phyloP scores from a whole-genome alignment of 768 basidiomycete species.

The Hygrophoropsis aurantiaca region DNA sequence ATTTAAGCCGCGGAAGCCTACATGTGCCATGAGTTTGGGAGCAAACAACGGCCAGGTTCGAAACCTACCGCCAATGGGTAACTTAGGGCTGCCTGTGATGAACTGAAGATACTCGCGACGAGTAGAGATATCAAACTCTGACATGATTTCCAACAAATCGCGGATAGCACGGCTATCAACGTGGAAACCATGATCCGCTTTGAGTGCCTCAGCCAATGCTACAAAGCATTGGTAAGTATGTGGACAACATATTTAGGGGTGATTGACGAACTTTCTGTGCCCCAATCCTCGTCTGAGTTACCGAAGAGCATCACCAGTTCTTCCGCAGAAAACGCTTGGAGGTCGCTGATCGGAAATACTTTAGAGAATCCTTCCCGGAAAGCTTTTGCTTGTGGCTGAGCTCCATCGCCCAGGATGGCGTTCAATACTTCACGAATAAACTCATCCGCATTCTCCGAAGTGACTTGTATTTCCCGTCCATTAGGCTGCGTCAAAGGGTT shows the following conservation, averaged over 20 bases:
- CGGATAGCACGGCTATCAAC: constrained; percentile 90
- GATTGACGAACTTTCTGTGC: constrained; percentile 70
- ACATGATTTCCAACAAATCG: constrained; percentile 84
- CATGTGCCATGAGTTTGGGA: constrained; percentile 3
- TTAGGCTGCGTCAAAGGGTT: constrained; percentile 53
- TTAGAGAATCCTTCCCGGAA: constrained; percentile 95
- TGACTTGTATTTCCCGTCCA: constrained; percentile 80
- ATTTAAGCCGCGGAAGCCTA: constrained; percentile 92
- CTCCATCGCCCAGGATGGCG: constrained; percentile 81
- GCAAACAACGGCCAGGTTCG: neutral
- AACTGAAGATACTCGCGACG: constrained; percentile 93
- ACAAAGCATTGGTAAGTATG: constrained; percentile 3
- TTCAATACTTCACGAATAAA: constrained; percentile 89
- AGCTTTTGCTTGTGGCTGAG: constrained; percentile 77
- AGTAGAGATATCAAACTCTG: constrained; percentile 67
- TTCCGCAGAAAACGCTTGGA: constrained; percentile 90
- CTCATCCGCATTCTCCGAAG: constrained; percentile 82
- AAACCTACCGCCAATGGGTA: constrained; percentile 88
- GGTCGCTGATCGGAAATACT: constrained; percentile 90
- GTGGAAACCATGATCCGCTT: constrained; percentile 98
- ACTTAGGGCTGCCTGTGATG: constrained; percentile 94
- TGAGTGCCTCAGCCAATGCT: constrained; percentile 89
- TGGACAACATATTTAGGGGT: constrained; percentile 2
- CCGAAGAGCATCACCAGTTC: constrained; percentile 97
- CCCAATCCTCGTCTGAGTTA: constrained; percentile 98